A percentile compares a stretch with the other conserved stretches of the same genome.
Conservation (phyloP, 805 yeast species). For the Debaryomyces tyrocola region DNA sequence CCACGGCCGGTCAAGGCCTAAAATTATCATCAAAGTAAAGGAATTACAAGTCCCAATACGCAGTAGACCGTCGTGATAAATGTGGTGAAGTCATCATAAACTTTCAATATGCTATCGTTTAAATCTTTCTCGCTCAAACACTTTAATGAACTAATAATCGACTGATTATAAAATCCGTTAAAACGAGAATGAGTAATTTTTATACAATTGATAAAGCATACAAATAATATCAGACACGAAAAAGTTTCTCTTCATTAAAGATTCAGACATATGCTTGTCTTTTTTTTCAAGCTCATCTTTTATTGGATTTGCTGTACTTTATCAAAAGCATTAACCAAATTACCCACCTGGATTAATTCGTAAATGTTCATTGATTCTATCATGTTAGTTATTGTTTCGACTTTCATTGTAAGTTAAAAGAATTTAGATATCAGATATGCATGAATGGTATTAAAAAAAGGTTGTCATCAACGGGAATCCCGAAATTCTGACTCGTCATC, state of each 20-base stretch:
- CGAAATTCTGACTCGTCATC: constrained; percentile 99
- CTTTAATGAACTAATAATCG: constrained; percentile 9
- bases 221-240: constrained; percentile 45
- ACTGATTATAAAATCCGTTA: constrained; percentile 11
- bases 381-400: constrained; percentile 3
- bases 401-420: not conserved
- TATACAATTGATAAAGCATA: not conserved
- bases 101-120: constrained; percentile 9
- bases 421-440: constrained; percentile 62
- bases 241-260: constrained; percentile 55
- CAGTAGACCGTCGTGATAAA: constrained; percentile 56
- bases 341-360: not conserved
- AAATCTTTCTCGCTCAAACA: constrained; percentile 8
- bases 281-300: constrained; percentile 70
- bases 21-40: constrained; percentile 42
- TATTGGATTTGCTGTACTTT: constrained; percentile 23
- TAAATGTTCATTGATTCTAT: not conserved
- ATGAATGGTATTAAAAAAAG: constrained; percentile 86
- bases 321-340: not conserved
- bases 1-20: constrained; percentile 57
- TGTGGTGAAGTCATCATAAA: constrained; percentile 49
- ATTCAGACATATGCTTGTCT: constrained; percentile 99
- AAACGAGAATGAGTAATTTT: constrained; percentile 14
- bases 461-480: constrained; percentile 93
- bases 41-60: constrained; percentile 45